Base-by-base conservation (phyloP, 2,329 filamentous ascomycete genomes). In the Harringtonia aguacate region DNA sequence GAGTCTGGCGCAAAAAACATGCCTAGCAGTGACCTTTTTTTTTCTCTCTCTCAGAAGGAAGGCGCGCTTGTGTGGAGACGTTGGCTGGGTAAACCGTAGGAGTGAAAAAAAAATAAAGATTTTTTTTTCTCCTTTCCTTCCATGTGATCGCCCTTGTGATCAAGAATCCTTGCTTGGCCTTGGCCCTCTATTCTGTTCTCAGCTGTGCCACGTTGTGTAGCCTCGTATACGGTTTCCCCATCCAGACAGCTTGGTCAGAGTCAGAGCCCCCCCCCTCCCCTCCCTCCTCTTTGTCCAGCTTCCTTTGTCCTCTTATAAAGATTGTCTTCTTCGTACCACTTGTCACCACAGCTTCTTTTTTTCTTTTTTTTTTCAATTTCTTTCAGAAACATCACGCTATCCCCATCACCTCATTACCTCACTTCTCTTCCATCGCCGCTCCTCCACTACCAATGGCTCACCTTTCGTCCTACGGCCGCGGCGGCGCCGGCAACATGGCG, bases 401-500 rank as follows among this genome's bases (percentile, higher is more conserved):
- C 10, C 21, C 18, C 20, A n/a, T 40, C 39, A 15, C 30, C 27
- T 18, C 34, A 29, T 28, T 35, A n/a, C 24, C 24, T 15, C 20
- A 36, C 33, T 18, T 33, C 39, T 43, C 33, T n/a, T 41, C 21
- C 22, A 34, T 30, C 38, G 36, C 12, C 42, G 38, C 24, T 15
- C 22, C 30, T 17, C 21, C 28, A 40, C 33, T 28, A 22, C 38
- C 41, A 30, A 72, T 71, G 64, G 55, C 35, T 37, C 56, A 63
- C 46, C 57, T 73, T 48, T 64, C 73, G 36, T 86, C 82, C 34
- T 79, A 85, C 56, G 85, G 86, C 55, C 82, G 85, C 50, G 86
- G 85, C 57, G 85, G 86, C 58, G 85, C 84, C 50, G 84, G 82
- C 57, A 86, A 86, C 67, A 84, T 86, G 58, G 70, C 73, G 58